These are phyloP conservation scores for Pyrenophora tritici-repentis DNA, from an alignment of 2,329 filamentous ascomycete genomes.

Conservation along the genomic window DNA sequence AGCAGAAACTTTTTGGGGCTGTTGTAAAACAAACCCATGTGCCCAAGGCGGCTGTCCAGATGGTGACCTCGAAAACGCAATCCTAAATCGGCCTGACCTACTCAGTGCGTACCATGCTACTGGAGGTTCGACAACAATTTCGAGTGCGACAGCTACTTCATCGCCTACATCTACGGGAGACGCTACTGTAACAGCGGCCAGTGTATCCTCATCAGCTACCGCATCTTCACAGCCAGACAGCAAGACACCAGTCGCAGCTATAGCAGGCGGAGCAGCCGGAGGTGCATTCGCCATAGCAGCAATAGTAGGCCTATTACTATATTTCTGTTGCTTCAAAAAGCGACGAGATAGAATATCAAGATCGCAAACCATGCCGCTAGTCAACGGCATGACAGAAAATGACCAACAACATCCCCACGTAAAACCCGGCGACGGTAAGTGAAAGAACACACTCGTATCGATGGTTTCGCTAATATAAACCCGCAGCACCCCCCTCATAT, in stretches of 20 bases:
- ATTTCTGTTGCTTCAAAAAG: constrained; percentile 19
- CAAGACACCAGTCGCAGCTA: constrained; percentile 21
- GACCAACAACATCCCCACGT: not conserved
- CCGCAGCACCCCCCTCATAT: constrained; percentile 16
- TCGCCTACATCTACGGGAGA: constrained; percentile 3
- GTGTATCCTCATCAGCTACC: not conserved
- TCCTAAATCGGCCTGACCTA: constrained; percentile 18
- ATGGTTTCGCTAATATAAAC: too few relatives aligned
- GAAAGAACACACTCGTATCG: too few relatives aligned
- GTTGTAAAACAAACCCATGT: constrained; percentile 47
- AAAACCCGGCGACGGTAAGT: not conserved
- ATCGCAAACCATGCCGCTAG: not conserved
- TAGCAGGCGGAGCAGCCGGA: constrained; percentile 32
- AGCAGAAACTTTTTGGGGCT: constrained; percentile 44
- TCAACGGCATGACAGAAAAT: not conserved
- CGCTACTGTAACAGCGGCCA: too few relatives aligned
- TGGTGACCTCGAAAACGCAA: constrained; percentile 30
- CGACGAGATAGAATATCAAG: constrained; percentile 3
- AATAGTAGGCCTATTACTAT: constrained; percentile 23
- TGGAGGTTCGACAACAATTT: constrained; percentile 7
- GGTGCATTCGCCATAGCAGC: constrained; percentile 23
- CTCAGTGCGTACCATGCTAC: constrained; percentile 23
- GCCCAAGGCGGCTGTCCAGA: constrained; percentile 31
- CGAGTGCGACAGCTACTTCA: constrained; percentile 6
- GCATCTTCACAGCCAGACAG: constrained; percentile 1